Conservation (phyloP, 257 asterid species). For the Penstemon eatonii region DNA sequence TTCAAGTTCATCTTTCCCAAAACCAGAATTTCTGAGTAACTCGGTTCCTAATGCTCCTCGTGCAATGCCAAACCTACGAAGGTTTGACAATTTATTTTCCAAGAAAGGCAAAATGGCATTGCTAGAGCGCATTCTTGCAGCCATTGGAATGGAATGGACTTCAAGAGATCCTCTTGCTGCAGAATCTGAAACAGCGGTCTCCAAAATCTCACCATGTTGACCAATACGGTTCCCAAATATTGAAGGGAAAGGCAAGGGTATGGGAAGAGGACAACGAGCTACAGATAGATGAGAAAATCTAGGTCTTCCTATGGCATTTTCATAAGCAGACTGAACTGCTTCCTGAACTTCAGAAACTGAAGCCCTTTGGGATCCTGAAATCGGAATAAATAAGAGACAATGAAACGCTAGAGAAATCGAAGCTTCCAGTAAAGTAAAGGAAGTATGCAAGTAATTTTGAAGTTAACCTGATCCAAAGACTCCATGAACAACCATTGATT, state of each 20-base stretch:
- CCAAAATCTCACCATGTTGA: slow-evolving; percentile 62
- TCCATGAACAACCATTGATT: slow-evolving; percentile 72
- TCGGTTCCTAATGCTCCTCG: slow-evolving; percentile 70
- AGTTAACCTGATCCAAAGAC: slow-evolving; percentile 67
- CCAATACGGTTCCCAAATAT: slow-evolving; percentile 66
- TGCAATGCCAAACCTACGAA: slow-evolving; percentile 61
- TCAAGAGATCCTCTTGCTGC: slow-evolving; percentile 72
- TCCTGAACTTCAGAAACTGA: slow-evolving; percentile 59
- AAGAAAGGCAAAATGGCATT: slow-evolving; percentile 71
- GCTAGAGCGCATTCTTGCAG: slow-evolving; percentile 84
- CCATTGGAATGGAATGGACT: slow-evolving; percentile 85
- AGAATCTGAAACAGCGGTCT: slow-evolving; percentile 38
- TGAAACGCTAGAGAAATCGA: background rate
- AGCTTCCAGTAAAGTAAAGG: background rate
- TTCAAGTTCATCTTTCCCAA: slow-evolving; percentile 68
- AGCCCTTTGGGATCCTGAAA: slow-evolving; percentile 63
- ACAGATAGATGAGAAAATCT: slow-evolving; percentile 72
- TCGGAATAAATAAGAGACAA: slow-evolving; percentile 1
- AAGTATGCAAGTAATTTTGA: slow-evolving; percentile 6
- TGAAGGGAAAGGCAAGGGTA: slow-evolving; percentile 88
- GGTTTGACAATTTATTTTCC: slow-evolving; percentile 60
- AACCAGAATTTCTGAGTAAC: slow-evolving; percentile 73
- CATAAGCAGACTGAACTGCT: slow-evolving; percentile 62
- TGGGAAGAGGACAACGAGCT: slow-evolving; percentile 81
- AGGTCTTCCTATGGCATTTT: slow-evolving; percentile 47